Evolutionary conservation across 2,329 filamentous ascomycete species (phyloP).

Genomic region (Trichoderma sp.): DNA sequence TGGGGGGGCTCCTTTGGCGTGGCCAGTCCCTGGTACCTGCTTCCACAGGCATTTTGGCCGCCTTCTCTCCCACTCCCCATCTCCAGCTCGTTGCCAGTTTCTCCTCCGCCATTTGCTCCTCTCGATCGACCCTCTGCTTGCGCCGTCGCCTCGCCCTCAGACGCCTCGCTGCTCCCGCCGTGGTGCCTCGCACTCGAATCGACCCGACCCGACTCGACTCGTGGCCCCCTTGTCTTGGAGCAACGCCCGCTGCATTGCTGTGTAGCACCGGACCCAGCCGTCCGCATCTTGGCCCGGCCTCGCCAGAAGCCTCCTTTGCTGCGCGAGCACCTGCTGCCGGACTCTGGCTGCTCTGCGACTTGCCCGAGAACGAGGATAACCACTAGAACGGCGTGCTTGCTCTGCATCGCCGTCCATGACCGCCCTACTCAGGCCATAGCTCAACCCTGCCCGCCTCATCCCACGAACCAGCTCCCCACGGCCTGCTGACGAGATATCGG

Average conservation of each 20-base stretch:
- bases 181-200: neutral
- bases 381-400: conserved; percentile 11
- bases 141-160: neutral
- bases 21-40: conserved; percentile 29
- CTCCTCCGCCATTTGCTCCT: neutral
- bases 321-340: conserved; percentile 8
- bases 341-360: neutral
- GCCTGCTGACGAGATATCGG: conserved; percentile 20
- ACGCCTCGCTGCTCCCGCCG: conserved; percentile 10
- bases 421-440: conserved; percentile 21
- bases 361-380: neutral
- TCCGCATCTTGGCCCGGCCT: conserved; percentile 10
- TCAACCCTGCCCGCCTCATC: conserved; percentile 13
- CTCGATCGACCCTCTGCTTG: neutral
- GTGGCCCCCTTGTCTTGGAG: conserved; percentile 18
- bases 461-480: conserved; percentile 5
- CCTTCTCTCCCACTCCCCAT: conserved; percentile 3
- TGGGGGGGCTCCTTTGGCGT: conserved; percentile 17
- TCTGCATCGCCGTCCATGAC: conserved; percentile 26
- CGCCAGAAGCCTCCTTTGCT: neutral
- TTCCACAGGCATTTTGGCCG: conserved; percentile 20
- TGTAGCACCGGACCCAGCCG: conserved; percentile 24
- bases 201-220: neutral
- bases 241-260: conserved; percentile 15
- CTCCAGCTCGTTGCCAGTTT: conserved; percentile 15